These are phyloP conservation scores for Aspergillus fumigatiaffinis DNA, from an alignment of 2,329 filamentous ascomycete species.

Conservation along the genomic window DNA sequence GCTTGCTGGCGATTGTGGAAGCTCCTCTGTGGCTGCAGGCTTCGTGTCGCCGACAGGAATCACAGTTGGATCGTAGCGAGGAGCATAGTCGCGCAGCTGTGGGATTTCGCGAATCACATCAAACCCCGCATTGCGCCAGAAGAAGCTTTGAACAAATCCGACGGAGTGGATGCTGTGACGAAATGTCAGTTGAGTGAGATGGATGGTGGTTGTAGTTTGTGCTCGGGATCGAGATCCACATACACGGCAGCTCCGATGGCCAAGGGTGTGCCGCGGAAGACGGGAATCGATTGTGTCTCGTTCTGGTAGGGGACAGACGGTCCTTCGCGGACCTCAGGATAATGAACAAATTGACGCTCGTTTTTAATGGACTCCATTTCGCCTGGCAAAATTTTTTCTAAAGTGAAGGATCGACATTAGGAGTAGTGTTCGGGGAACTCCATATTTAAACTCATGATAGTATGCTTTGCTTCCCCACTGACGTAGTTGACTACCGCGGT, in stretches of 20 bases:
- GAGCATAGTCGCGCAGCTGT: conserved; percentile 51
- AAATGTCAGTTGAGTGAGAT: conserved; percentile 1
- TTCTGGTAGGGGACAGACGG: conserved; percentile 45
- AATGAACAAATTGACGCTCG: conserved; percentile 28
- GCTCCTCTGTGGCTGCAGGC: conserved; percentile 14
- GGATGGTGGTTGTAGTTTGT: not conserved
- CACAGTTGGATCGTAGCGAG: conserved; percentile 57
- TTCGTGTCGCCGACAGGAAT: conserved; percentile 38
- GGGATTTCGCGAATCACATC: conserved; percentile 52
- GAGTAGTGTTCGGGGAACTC: no score
- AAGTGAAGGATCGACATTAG: not conserved
- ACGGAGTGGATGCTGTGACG: conserved; percentile 53
- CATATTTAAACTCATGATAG: not conserved
- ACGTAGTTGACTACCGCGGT: conserved; percentile 12
- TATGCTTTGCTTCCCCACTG: not conserved
- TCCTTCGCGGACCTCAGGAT: conserved; percentile 37
- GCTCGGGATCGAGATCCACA: conserved; percentile 19
- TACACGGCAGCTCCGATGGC: conserved; percentile 61
- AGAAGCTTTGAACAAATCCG: conserved; percentile 57
- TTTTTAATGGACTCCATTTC: conserved; percentile 19
- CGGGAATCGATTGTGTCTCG: conserved; percentile 62
- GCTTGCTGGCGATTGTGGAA: conserved; percentile 33
- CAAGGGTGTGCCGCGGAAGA: conserved; percentile 63
- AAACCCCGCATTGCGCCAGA: conserved; percentile 72
- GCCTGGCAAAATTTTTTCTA: not conserved